A percentile compares a stretch with the other conserved stretches of the same genome.
Conservation (phyloP, 139 green algal genomes). For the Chlorella sp. region DNA sequence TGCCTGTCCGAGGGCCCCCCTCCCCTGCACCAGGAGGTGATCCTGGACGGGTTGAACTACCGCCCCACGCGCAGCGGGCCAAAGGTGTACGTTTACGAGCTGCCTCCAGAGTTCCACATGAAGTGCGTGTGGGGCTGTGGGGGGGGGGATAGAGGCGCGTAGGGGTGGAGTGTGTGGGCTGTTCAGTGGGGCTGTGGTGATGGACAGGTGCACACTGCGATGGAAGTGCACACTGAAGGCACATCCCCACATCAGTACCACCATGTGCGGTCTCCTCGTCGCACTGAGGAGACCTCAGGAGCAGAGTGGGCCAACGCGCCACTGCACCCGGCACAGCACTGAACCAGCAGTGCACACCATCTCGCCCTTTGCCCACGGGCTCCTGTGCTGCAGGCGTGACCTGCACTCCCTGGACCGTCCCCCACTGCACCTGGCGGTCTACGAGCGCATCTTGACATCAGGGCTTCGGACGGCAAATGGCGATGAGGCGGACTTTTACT, state of each 20-base stretch:
- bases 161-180: not conserved
- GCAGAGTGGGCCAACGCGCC: no score
- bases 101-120: constrained; percentile 37
- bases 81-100: constrained; percentile 29
- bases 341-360: no score
- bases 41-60: constrained; percentile 23
- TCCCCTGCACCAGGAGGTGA: not conserved
- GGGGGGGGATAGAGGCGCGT: not conserved
- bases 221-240: not conserved
- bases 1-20: constrained; percentile 18
- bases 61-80: constrained; percentile 15
- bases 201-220: not conserved
- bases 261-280: no score
- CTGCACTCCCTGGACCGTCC: constrained; percentile 31
- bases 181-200: not conserved
- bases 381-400: constrained; percentile 29
- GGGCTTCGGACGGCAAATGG: constrained; percentile 26
- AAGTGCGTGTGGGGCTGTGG: constrained; percentile 20
- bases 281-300: no score
- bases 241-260: no score
- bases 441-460: constrained; percentile 30
- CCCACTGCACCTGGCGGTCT: constrained; percentile 29
- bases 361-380: no score
- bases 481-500: constrained; percentile 33
- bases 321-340: no score